Conservation (phyloP, 2,329 filamentous ascomycete species). For the Colletotrichum lupini region DNA sequence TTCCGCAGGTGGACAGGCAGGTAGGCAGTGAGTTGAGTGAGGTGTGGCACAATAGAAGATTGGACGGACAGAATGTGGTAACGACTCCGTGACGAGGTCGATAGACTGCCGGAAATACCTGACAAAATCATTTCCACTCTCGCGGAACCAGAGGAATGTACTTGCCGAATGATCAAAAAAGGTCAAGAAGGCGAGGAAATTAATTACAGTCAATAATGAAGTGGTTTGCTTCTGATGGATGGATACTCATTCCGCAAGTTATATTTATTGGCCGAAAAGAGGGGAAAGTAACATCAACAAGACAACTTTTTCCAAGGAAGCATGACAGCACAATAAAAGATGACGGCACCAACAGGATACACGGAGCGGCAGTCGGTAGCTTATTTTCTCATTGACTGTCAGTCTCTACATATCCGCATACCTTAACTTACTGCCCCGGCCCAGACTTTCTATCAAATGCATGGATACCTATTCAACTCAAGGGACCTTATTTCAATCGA, state of each 20-base stretch:
- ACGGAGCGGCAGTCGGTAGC: background rate
- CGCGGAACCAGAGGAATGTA: no score
- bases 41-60: background rate
- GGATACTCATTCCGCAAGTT: background rate
- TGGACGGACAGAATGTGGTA: background rate
- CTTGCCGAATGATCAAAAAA: background rate
- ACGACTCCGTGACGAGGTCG: background rate
- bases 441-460: background rate
- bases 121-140: background rate
- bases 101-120: background rate
- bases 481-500: background rate
- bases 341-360: background rate
- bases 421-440: no score
- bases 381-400: background rate
- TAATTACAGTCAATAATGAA: background rate
- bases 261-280: background rate
- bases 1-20: background rate
- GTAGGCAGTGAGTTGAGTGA: background rate
- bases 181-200: background rate
- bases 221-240: background rate
- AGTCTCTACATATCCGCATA: background rate
- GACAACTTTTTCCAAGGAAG: background rate
- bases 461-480: background rate
- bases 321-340: background rate
- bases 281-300: background rate